A percentile compares a stretch with the other conserved stretches of the same genome.
These are phyloP conservation scores for Ceratobasidium sp. DNA, from an alignment of 1,284 basidiomycete genomes.

Conservation along the genomic window DNA sequence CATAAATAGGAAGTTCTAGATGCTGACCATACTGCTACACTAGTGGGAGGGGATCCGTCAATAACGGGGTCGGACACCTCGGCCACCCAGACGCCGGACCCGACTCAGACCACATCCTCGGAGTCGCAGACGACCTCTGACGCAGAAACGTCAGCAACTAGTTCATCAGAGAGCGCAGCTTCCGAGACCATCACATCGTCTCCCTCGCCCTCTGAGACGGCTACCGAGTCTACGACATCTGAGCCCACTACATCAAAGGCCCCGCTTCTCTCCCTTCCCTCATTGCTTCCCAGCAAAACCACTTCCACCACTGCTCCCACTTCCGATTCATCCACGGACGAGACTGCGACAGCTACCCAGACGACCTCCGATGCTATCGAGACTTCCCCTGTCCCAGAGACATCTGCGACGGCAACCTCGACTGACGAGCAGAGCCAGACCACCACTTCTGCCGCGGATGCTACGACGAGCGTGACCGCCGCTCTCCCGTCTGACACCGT, in stretches of 20 bases:
- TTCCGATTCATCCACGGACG: background rate
- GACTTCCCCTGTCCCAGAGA: background rate
- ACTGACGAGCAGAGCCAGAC: background rate
- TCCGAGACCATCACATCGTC: constrained; percentile 4
- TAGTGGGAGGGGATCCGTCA: no score
- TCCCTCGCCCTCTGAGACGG: constrained; percentile 1
- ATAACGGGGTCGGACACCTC: background rate
- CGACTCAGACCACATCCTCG: background rate
- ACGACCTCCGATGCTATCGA: background rate
- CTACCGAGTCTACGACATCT: background rate
- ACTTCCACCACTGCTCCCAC: background rate
- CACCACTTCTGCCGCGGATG: background rate
- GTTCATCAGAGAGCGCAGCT: background rate
- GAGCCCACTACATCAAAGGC: background rate
- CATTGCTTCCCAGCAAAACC: background rate
- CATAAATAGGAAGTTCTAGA: no score
- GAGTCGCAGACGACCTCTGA: background rate
- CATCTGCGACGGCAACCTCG: background rate
- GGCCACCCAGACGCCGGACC: background rate
- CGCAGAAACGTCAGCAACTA: background rate
- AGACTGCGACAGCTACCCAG: background rate
- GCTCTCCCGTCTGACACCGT: background rate
- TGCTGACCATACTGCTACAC: no score
- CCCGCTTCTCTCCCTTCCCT: background rate
- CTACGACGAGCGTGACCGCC: background rate